phyloP scores from a whole-genome alignment of 306 rosid species.

The Sophora flavescens region DNA sequence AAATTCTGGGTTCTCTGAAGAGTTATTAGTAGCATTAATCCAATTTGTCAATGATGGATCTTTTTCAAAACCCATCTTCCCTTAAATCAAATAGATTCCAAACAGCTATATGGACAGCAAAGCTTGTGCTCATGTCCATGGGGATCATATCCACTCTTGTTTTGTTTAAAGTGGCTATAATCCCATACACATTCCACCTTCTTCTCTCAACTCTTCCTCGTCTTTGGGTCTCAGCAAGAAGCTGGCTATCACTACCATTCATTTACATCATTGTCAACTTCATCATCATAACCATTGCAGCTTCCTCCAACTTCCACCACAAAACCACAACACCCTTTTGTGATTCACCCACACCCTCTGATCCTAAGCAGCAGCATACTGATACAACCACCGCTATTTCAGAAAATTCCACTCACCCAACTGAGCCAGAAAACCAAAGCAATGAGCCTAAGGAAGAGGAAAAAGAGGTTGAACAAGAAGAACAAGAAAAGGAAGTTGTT shows the following conservation, averaged over 20 bases:
- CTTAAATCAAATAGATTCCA: constrained; percentile 56
- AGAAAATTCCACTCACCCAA: constrained; percentile 4
- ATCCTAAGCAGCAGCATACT: constrained; percentile 28
- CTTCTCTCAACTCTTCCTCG: constrained; percentile 67
- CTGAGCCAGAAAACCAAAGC: constrained; percentile 21
- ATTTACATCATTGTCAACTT: constrained; percentile 71
- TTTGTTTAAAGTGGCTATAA: constrained; percentile 66
- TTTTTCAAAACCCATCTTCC: constrained; percentile 56
- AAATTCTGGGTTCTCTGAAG: constrained; percentile 23
- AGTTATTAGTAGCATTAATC: constrained; percentile 1
- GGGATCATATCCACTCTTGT: constrained; percentile 62
- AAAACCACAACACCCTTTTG: constrained; percentile 40
- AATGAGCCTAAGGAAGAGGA: background rate
- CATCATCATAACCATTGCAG: constrained; percentile 77
- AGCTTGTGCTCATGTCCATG: constrained; percentile 59
- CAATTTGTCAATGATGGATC: constrained; percentile 48
- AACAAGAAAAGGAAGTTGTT: constrained; percentile 5
- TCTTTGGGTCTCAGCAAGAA: constrained; percentile 61
- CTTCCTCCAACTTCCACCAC: constrained; percentile 59
- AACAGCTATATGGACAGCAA: constrained; percentile 61
- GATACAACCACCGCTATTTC: background rate
- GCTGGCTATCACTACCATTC: constrained; percentile 65
- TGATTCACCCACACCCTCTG: constrained; percentile 16
- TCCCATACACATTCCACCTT: constrained; percentile 62
- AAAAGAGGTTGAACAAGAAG: constrained; percentile 27